Conservation (phyloP, 345 rosid genomes). For the Eucalyptus tenuipes region DNA sequence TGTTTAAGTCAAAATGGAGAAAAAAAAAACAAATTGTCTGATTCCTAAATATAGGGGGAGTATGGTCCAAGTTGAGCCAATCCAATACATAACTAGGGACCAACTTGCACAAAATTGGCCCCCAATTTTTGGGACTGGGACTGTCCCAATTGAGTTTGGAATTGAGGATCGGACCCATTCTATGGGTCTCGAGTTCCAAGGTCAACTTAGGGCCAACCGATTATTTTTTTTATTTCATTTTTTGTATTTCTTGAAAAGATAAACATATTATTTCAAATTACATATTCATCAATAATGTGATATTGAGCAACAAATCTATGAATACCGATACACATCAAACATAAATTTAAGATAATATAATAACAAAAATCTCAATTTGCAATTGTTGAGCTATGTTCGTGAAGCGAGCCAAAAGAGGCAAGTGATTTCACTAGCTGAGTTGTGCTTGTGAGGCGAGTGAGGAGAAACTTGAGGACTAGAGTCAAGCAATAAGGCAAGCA, state of each 20-base stretch:
- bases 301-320: neutral
- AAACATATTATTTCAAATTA: no score
- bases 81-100: accelerated
- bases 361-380: neutral
- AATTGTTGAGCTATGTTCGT: accelerated
- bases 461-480: no score
- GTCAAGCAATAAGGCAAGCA: accelerated
- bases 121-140: neutral
- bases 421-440: no score
- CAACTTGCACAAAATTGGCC: neutral
- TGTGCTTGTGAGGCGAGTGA: no score
- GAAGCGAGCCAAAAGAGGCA: no score
- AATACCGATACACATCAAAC: accelerated
- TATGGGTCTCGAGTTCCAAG: accelerated
- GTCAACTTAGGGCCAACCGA: accelerated
- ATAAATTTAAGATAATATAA: no score
- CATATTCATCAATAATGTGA: accelerated
- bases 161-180: accelerated
- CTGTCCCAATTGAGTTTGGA: no score
- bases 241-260: neutral
- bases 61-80: accelerated
- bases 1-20: neutral
- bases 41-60: neutral
- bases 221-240: no score
- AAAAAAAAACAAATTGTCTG: accelerated